These are phyloP conservation scores for Chlorella sp. DNA, from an alignment of 139 green algal species.

Conservation along the genomic window DNA sequence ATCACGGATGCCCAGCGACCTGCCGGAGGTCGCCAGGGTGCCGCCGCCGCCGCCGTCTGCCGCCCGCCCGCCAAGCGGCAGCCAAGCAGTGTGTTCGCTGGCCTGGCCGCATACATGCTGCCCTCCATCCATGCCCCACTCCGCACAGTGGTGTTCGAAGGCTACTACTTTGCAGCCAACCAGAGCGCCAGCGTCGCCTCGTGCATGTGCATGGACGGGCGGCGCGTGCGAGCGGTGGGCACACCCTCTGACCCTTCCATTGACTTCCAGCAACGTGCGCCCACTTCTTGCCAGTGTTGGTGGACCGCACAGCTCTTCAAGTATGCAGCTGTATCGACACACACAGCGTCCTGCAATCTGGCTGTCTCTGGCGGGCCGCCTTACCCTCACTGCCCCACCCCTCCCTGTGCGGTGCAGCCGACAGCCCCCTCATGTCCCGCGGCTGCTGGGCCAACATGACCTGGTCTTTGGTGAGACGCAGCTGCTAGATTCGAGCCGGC, in stretches of 20 bases:
- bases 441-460: background rate
- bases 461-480: background rate
- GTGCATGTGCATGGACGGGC: background rate
- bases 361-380: background rate
- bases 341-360: background rate
- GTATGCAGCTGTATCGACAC: background rate
- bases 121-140: too few species aligned
- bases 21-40: too few species aligned
- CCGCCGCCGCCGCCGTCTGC: too few species aligned
- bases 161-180: background rate
- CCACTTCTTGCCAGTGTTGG: background rate
- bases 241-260: background rate
- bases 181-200: background rate
- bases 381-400: background rate
- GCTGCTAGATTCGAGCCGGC: too few species aligned
- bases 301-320: background rate
- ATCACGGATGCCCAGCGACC: too few species aligned
- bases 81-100: too few species aligned
- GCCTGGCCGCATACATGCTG: too few species aligned
- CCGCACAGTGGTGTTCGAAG: background rate
- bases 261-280: background rate
- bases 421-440: background rate
- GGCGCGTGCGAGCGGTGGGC: background rate
- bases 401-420: background rate
- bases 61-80: too few species aligned